Conservation (phyloP, 441 rosid species). For the Omphalea diandra region DNA sequence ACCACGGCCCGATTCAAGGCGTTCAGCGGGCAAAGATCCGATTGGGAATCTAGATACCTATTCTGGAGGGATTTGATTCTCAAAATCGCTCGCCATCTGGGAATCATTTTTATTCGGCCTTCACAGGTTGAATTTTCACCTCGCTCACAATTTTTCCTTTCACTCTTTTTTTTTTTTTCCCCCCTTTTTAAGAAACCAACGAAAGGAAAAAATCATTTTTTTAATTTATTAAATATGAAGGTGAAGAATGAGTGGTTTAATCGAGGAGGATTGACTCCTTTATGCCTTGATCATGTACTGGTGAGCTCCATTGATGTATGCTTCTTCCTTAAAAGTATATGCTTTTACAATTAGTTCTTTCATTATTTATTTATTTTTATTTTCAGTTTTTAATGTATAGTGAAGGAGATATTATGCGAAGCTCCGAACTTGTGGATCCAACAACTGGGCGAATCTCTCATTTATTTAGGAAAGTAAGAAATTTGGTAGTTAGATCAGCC, state of each 20-base stretch:
- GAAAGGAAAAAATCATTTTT: not conserved
- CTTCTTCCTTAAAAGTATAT: not conserved
- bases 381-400: conserved; percentile 64
- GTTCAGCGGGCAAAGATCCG: conserved; percentile 84
- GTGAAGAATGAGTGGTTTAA: conserved; percentile 60
- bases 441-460: conserved; percentile 51
- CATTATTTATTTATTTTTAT: not conserved
- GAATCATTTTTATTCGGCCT: conserved; percentile 44
- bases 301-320: conserved; percentile 35
- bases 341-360: not conserved
- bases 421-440: conserved; percentile 46
- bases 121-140: conserved; percentile 46
- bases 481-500: conserved; percentile 41
- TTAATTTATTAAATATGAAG: conserved; percentile 32
- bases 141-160: not conserved
- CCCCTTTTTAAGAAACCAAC: no score
- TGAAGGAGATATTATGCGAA: conserved; percentile 66
- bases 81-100: conserved; percentile 51
- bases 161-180: not conserved
- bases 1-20: conserved; percentile 82
- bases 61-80: conserved; percentile 75
- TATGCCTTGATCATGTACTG: conserved; percentile 69
- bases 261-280: conserved; percentile 64
- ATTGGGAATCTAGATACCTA: conserved; percentile 69
- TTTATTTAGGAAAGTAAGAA: conserved; percentile 48